Percentiles rank a stretch among this genome's conserved stretches.
phyloP scores from a whole-genome alignment of 305 asterid genomes.

The Fraxinus paxiana region DNA sequence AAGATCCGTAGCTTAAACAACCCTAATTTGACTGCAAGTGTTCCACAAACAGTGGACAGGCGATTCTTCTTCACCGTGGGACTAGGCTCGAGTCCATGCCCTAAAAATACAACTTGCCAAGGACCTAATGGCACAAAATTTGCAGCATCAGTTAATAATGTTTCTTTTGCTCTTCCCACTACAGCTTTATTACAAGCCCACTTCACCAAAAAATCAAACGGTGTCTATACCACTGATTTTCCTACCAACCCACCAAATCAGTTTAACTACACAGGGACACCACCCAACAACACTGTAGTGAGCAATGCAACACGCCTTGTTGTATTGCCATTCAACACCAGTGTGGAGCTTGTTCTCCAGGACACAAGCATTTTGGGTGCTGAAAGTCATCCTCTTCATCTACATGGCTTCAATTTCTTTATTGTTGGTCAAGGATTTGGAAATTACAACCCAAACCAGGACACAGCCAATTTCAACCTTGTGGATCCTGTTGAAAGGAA shows the following conservation, averaged over 20 bases:
- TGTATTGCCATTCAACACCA: conserved; percentile 49
- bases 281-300: conserved; percentile 57
- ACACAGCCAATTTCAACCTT: conserved; percentile 53
- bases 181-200: conserved; percentile 53
- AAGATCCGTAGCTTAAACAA: conserved; percentile 46
- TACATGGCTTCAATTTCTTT: conserved; percentile 68
- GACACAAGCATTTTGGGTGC: conserved; percentile 66
- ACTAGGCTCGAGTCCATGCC: conserved; percentile 58
- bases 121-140: conserved; percentile 67
- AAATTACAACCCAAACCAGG: conserved; percentile 45
- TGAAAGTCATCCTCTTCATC: conserved; percentile 70
- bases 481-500: conserved; percentile 70
- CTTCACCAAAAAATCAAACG: conserved; percentile 34
- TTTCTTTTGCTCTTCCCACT: conserved; percentile 49
- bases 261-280: conserved; percentile 61
- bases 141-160: conserved; percentile 53
- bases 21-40: conserved; percentile 40
- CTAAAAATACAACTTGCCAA: conserved; percentile 46
- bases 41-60: conserved; percentile 44
- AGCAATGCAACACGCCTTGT: conserved; percentile 44
- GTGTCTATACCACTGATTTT: conserved; percentile 52
- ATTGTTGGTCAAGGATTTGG: conserved; percentile 68
- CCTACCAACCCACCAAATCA: conserved; percentile 43
- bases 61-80: conserved; percentile 47
- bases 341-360: conserved; percentile 60